Conservation (phyloP, 2,329 filamentous ascomycete genomes). For the Fusarium odoratissimum region DNA sequence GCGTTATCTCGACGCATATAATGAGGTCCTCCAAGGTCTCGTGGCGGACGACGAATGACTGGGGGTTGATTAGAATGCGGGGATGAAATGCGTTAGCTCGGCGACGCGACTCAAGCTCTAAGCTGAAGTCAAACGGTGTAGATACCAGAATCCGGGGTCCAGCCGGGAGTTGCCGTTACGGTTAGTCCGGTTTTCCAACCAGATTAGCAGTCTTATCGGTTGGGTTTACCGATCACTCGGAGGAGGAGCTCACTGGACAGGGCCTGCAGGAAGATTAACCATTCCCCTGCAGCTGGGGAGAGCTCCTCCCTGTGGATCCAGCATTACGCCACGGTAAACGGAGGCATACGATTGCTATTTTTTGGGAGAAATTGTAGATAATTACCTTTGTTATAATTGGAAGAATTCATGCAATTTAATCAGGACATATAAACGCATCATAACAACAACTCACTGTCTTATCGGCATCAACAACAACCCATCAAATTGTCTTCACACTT, state of each 20-base stretch:
- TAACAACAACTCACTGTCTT: neutral
- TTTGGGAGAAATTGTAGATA: neutral
- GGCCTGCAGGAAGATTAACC: neutral
- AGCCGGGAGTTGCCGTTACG: neutral
- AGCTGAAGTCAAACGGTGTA: neutral
- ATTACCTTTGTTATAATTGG: neutral
- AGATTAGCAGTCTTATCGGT: conserved; percentile 9
- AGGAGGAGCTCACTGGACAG: conserved; percentile 6
- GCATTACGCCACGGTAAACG: neutral
- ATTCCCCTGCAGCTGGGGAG: neutral
- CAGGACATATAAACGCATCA: neutral
- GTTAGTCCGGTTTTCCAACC: neutral
- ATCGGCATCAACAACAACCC: neutral
- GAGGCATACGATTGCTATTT: neutral
- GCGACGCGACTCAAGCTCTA: neutral
- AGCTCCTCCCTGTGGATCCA: conserved; percentile 26
- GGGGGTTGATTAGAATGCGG: conserved; percentile 2
- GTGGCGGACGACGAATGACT: conserved; percentile 1
- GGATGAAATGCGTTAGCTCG: neutral
- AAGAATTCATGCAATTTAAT: neutral
- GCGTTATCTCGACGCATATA: conserved; percentile 4
- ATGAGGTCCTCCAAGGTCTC: neutral
- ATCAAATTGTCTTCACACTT: neutral
- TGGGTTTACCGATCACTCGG: neutral
- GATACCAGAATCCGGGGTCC: conserved; percentile 9